phyloP scores from a whole-genome alignment of 2,329 filamentous ascomycete species.

The Herpotrichia juniperi region DNA sequence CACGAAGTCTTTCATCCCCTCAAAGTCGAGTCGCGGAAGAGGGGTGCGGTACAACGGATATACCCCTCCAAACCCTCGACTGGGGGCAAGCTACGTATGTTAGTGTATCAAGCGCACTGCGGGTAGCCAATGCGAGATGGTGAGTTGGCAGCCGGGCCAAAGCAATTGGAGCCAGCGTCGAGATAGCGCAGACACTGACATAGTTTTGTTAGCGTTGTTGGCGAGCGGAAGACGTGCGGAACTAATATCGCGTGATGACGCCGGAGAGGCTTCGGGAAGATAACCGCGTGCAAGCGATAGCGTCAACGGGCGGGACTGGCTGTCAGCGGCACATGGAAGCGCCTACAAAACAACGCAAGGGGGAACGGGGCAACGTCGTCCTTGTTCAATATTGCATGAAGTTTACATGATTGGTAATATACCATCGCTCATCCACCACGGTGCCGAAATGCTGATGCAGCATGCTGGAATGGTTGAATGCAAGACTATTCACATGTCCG shows the following conservation, averaged over 20 bases:
- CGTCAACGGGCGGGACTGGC: slow-evolving; percentile 20
- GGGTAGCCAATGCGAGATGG: slow-evolving; percentile 30
- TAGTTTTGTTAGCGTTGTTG: slow-evolving; percentile 4
- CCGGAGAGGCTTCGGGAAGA: slow-evolving; percentile 23
- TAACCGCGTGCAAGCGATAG: slow-evolving; percentile 25
- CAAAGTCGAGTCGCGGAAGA: slow-evolving; percentile 10
- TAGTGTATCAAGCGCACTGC: slow-evolving; percentile 15
- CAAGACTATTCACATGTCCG: not conserved
- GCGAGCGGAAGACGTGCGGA: not conserved
- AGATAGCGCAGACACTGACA: slow-evolving; percentile 9
- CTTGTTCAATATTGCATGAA: not conserved
- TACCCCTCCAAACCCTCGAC: slow-evolving; percentile 7
- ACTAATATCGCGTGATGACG: slow-evolving; percentile 5
- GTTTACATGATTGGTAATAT: not conserved
- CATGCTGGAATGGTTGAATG: too few relatives aligned
- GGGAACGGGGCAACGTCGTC: not conserved
- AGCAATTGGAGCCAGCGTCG: slow-evolving; percentile 18
- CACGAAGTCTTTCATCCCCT: slow-evolving; percentile 8
- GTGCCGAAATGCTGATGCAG: not conserved
- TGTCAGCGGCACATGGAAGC: not conserved
- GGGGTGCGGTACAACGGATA: slow-evolving; percentile 9
- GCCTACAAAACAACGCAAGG: not conserved
- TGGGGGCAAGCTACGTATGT: slow-evolving; percentile 5
- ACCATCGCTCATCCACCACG: not conserved
- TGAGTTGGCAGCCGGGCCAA: slow-evolving; percentile 10